Evolutionary conservation across 352 stramenopile genomes (phyloP).

Genomic region (Phytophthora foliorum): DNA sequence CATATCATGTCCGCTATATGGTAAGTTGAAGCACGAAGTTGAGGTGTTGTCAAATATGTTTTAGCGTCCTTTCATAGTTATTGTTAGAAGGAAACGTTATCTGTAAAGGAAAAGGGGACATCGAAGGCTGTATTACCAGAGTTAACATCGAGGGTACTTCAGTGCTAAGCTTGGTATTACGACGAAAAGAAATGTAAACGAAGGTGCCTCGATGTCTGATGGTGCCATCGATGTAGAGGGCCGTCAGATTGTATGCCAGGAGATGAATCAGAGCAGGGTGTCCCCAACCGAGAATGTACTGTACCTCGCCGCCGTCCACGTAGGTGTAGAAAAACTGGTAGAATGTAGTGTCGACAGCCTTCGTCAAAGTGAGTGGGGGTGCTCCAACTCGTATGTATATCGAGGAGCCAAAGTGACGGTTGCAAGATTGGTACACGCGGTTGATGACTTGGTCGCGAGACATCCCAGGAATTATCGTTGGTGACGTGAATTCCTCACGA

Average conservation of each 20-base stretch:
- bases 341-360: constrained; percentile 19
- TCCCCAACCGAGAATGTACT: constrained; percentile 34
- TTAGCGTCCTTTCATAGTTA: no score
- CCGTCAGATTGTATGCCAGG: constrained; percentile 11
- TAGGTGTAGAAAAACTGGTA: constrained; percentile 38
- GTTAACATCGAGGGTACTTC: no score
- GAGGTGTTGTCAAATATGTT: no score
- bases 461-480: constrained; percentile 3
- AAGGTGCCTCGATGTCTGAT: constrained; percentile 2
- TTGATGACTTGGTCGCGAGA: constrained; percentile 16
- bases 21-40: no score
- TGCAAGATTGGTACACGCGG: constrained; percentile 14
- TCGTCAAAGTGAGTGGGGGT: constrained; percentile 15
- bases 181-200: not conserved
- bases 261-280: constrained; percentile 23
- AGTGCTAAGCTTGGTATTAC: no score
- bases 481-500: constrained; percentile 5
- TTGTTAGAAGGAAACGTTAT: no score
- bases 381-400: constrained; percentile 31
- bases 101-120: no score
- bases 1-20: no score
- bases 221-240: constrained; percentile 33
- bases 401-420: constrained; percentile 11
- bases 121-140: no score
- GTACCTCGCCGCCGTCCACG: constrained; percentile 3